phyloP scores from a whole-genome alignment of 805 yeast species.

The Saccharomycopsis lassenensis region DNA sequence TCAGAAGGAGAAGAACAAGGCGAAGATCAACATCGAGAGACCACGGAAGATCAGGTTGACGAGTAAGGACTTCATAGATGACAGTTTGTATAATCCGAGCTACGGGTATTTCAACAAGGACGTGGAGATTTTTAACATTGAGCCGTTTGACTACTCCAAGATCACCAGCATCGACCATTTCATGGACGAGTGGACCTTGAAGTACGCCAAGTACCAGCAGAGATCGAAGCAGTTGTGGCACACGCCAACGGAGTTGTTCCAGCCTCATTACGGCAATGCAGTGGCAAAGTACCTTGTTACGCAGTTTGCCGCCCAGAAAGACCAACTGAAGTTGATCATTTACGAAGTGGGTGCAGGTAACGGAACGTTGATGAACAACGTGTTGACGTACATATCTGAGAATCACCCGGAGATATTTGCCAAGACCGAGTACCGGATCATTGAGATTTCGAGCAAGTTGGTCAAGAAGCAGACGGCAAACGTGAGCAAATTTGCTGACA shows the following conservation, averaged over 20 bases:
- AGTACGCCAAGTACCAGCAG: constrained; percentile 32
- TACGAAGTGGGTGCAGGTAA: constrained; percentile 91
- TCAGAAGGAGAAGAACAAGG: constrained; percentile 4
- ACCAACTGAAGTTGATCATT: constrained; percentile 60
- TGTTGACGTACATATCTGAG: constrained; percentile 50
- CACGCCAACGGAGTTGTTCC: constrained; percentile 79
- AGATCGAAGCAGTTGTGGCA: constrained; percentile 61
- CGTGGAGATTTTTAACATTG: constrained; percentile 68
- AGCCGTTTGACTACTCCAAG: constrained; percentile 39
- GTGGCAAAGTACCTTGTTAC: constrained; percentile 69
- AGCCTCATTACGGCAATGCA: constrained; percentile 78
- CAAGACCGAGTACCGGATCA: constrained; percentile 56
- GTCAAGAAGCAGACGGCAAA: constrained; percentile 37
- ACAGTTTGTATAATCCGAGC: constrained; percentile 67
- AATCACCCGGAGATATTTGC: constrained; percentile 65
- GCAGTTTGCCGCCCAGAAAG: constrained; percentile 56
- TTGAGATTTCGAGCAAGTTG: constrained; percentile 58
- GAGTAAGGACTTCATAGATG: constrained; percentile 74
- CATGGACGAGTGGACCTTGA: constrained; percentile 50
- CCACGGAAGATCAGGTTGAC: constrained; percentile 62
- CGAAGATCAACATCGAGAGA: constrained; percentile 24
- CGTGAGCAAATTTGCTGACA: constrained; percentile 30
- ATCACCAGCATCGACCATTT: constrained; percentile 59
- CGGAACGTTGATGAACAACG: constrained; percentile 73
- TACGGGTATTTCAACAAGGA: constrained; percentile 78